Evolutionary conservation across 805 yeast genomes (phyloP).

Genomic region (Hanseniaspora valbyensis): DNA sequence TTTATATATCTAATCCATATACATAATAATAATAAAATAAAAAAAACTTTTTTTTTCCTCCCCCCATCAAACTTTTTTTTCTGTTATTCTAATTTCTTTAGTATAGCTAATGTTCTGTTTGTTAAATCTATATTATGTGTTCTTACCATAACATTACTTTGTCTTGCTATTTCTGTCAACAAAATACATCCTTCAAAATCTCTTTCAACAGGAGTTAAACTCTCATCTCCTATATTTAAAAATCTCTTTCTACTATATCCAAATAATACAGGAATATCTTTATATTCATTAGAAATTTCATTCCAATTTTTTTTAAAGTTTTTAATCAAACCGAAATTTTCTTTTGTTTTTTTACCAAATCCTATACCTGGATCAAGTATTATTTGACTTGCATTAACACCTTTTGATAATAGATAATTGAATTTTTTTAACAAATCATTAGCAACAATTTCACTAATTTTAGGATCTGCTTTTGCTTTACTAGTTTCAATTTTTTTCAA

Average conservation of each 20-base stretch:
- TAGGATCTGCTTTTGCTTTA: slow-evolving; percentile 35
- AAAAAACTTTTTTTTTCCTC: not conserved
- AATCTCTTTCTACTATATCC: slow-evolving; percentile 88
- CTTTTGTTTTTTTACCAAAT: slow-evolving; percentile 72
- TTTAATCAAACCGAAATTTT: slow-evolving; percentile 57
- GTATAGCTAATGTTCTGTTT: not conserved
- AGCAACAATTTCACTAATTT: slow-evolving; percentile 47
- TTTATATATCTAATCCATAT: no score
- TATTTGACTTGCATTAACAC: slow-evolving; percentile 81
- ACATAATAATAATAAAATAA: no score
- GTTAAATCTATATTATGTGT: slow-evolving; percentile 12
- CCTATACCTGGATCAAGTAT: slow-evolving; percentile 93
- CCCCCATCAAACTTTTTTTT: not conserved
- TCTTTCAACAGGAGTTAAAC: slow-evolving; percentile 45
- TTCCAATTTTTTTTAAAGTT: slow-evolving; percentile 36
- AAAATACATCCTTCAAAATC: slow-evolving; percentile 68
- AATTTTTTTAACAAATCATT: slow-evolving; percentile 54
- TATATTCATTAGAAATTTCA: slow-evolving; percentile 25
- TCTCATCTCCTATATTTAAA: slow-evolving; percentile 61
- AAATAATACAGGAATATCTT: slow-evolving; percentile 50
- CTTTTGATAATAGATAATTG: slow-evolving; percentile 43
- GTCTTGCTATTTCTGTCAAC: slow-evolving; percentile 53
- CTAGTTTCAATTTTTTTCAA: not conserved
- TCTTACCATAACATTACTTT: slow-evolving; percentile 39
- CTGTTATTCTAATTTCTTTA: slow-evolving; percentile 4